Conservation (phyloP, 495 filamentous ascomycete species). For the Xylaria palmicola region DNA sequence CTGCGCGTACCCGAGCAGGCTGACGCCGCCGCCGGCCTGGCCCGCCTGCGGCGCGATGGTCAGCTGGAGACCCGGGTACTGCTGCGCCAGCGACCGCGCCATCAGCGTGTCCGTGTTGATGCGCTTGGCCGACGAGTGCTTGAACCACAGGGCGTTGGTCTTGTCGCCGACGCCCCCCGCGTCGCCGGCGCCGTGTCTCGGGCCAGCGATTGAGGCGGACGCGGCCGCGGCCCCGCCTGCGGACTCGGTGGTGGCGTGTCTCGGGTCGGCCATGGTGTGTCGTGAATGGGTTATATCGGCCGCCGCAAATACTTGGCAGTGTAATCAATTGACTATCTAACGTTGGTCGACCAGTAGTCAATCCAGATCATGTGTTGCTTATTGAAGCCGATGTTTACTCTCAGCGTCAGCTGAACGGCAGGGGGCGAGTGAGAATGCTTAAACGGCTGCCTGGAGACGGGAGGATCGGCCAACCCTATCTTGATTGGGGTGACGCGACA, state of each 20-base stretch:
- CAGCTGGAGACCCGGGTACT: constrained; percentile 53
- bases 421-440: not conserved
- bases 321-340: not conserved
- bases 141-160: constrained; percentile 33
- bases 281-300: not conserved
- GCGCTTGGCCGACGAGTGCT: constrained; percentile 47
- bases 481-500: not conserved
- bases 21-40: constrained; percentile 29
- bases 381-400: not conserved
- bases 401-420: not conserved
- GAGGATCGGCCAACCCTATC: too few relatives aligned
- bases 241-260: not conserved
- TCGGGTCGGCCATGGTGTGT: not conserved
- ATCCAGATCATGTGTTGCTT: not conserved
- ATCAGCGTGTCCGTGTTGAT: constrained; percentile 55
- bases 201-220: not conserved
- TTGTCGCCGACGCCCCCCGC: constrained; percentile 16
- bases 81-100: constrained; percentile 43
- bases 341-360: too few relatives aligned
- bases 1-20: not conserved
- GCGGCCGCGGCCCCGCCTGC: not conserved
- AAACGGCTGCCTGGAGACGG: constrained; percentile 1
- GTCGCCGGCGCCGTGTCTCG: not conserved
- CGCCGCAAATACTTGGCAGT: not conserved
- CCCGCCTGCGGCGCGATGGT: constrained; percentile 36